Conservation (phyloP, 768 basidiomycete species). For the Hygrophorus russula region DNA sequence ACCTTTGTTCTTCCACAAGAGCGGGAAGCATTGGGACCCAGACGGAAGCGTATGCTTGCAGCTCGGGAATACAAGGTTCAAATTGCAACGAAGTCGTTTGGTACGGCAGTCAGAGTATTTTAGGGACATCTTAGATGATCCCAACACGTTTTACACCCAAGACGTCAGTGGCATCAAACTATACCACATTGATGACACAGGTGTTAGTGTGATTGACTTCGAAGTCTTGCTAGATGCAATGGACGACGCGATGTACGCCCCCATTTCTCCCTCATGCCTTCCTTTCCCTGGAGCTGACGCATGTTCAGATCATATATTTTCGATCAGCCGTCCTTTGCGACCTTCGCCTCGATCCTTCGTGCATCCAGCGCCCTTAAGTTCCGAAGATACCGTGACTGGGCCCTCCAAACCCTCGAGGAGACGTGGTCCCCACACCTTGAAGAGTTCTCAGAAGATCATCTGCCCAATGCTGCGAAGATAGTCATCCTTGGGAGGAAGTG, state of each 20-base stretch:
- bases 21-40: conserved; percentile 14
- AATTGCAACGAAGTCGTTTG: conserved; percentile 22
- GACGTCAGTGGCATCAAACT: conserved; percentile 13
- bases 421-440: conserved; percentile 4
- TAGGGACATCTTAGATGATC: background rate
- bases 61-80: conserved; percentile 18
- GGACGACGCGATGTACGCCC: conserved; percentile 22
- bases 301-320: conserved; percentile 9
- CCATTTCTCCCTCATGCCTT: background rate
- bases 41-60: conserved; percentile 23
- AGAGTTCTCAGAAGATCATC: background rate
- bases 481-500: background rate
- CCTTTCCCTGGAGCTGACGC: conserved; percentile 6
- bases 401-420: conserved; percentile 17
- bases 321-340: conserved; percentile 16
- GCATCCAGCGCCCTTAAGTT: conserved; percentile 24
- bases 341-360: conserved; percentile 22
- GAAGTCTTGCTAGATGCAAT: conserved; percentile 18
- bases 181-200: conserved; percentile 10
- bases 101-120: conserved; percentile 21
- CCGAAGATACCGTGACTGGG: conserved; percentile 16
- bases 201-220: conserved; percentile 21
- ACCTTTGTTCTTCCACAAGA: background rate
- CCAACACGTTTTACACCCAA: conserved; percentile 9
- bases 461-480: background rate